Evolutionary conservation across 345 rosid genomes (phyloP), one percentile per base, ranked within the genome.

Genomic region (Rubroshorea leprosula): DNA sequence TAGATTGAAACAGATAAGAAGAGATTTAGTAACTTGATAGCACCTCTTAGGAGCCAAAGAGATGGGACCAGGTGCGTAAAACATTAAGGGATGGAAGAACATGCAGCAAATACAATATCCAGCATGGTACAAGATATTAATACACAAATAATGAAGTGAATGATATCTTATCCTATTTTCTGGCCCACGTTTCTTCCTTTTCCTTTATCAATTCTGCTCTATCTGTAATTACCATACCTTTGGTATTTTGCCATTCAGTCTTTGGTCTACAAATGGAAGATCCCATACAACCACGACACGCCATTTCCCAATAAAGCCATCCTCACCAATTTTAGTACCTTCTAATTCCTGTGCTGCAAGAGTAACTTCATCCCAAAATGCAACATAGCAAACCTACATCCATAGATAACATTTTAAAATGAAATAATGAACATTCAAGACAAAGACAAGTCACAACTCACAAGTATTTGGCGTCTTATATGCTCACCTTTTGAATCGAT

Each of bases 171-270:
- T 5, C 23, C 41, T 21, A n/a, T n/a, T n/a, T n/a, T n/a, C n/a
- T n/a, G n/a, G n/a, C n/a, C n/a, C n/a, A n/a, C n/a, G n/a, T n/a
- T n/a, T n/a, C n/a, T n/a, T n/a, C n/a, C n/a, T n/a, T n/a, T n/a
- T n/a, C n/a, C n/a, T n/a, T n/a, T n/a, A n/a, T n/a, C n/a, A n/a
- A n/a, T 38, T 55, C 47, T 0, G 5, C 4, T 24, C 23, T 17
- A 38, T 41, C 20, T 10, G 39, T 13, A 35, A 23, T 23, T 14
- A 23, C 14, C 13, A 20, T 85, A 89, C 98, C 96, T 92, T 92
- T 62, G 98, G 98, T 60, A 92, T 86, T 79, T 92, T 92, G 24
- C 98, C 98, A 68, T 92, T 92, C 70, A 92, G 83, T 65, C 98
- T 79, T 69, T 92, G 98, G 64, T 92, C 95, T 21, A 62, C 53